Evolutionary conservation across 2,329 filamentous ascomycete genomes (phyloP).

Genomic region (Mycogone perniciosa): DNA sequence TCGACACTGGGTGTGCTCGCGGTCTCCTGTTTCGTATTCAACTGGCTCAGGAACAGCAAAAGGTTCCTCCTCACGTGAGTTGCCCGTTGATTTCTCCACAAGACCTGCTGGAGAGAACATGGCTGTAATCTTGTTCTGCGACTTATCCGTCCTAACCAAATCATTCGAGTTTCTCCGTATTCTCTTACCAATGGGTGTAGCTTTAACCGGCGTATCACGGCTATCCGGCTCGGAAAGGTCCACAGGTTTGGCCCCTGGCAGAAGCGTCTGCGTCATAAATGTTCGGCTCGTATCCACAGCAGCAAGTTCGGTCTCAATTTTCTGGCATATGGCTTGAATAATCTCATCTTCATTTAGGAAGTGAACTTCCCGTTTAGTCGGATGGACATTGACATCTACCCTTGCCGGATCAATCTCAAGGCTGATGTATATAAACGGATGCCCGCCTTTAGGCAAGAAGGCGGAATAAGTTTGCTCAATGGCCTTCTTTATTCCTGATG

Average conservation of each 20-base stretch:
- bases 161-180: conserved; percentile 55
- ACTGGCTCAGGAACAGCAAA: conserved; percentile 41
- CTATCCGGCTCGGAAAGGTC: conserved; percentile 22
- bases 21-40: conserved; percentile 67
- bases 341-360: conserved; percentile 98
- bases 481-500: conserved; percentile 77
- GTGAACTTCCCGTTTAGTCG: conserved; percentile 93
- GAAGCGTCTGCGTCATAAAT: conserved; percentile 86
- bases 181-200: conserved; percentile 33
- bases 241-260: conserved; percentile 54
- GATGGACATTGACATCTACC: conserved; percentile 96
- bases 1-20: conserved; percentile 62
- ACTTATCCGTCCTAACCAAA: conserved; percentile 82
- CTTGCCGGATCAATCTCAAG: conserved; percentile 86
- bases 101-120: conserved; percentile 65
- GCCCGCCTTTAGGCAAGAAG: conserved; percentile 88
- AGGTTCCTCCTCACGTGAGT: conserved; percentile 27
- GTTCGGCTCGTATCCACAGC: conserved; percentile 89
- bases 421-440: conserved; percentile 89
- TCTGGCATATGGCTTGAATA: conserved; percentile 74
- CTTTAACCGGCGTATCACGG: conserved; percentile 26
- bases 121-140: conserved; percentile 87
- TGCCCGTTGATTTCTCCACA: conserved; percentile 16
- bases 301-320: conserved; percentile 70
- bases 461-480: conserved; percentile 82